These are phyloP conservation scores for Mycena crocata DNA, from an alignment of 768 basidiomycete species.

Conservation along the genomic window DNA sequence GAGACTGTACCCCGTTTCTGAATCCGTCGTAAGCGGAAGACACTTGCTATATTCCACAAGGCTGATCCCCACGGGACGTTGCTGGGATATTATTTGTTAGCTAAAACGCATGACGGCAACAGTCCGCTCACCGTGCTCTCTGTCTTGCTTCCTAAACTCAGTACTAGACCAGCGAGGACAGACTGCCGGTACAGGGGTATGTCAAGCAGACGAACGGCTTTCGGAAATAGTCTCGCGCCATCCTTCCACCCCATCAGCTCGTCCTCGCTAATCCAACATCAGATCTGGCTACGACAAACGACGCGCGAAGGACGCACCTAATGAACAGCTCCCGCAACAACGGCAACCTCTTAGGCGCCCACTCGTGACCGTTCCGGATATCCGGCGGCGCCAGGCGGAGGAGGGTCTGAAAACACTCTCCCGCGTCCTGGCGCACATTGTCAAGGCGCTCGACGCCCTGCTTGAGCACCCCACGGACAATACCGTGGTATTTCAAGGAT, in stretches of 20 bases:
- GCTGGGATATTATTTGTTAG: constrained; percentile 54
- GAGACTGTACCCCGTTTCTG: constrained; percentile 56
- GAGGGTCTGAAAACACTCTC: constrained; percentile 66
- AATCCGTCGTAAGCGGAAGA: constrained; percentile 55
- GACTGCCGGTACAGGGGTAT: constrained; percentile 69
- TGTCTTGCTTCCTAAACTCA: constrained; percentile 87
- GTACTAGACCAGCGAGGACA: constrained; percentile 77
- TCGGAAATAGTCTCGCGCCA: constrained; percentile 80
- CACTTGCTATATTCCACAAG: constrained; percentile 67
- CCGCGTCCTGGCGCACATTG: constrained; percentile 87
- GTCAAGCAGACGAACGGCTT: constrained; percentile 72
- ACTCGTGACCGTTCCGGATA: constrained; percentile 52
- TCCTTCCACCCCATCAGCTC: constrained; percentile 73
- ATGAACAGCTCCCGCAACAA: constrained; percentile 67
- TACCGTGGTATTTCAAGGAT: constrained; percentile 62
- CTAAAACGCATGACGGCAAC: constrained; percentile 26
- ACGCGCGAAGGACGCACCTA: constrained; percentile 49
- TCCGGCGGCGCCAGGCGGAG: constrained; percentile 59
- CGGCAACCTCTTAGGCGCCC: constrained; percentile 62
- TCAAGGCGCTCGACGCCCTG: constrained; percentile 93
- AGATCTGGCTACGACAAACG: constrained; percentile 15
- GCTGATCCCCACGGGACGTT: constrained; percentile 73
- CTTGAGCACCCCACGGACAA: constrained; percentile 80
- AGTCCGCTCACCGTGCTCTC: constrained; percentile 78
- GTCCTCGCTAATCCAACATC: constrained; percentile 43